Conservation (phyloP, 1,284 basidiomycete genomes). For the Moesziomyces aphidis region DNA sequence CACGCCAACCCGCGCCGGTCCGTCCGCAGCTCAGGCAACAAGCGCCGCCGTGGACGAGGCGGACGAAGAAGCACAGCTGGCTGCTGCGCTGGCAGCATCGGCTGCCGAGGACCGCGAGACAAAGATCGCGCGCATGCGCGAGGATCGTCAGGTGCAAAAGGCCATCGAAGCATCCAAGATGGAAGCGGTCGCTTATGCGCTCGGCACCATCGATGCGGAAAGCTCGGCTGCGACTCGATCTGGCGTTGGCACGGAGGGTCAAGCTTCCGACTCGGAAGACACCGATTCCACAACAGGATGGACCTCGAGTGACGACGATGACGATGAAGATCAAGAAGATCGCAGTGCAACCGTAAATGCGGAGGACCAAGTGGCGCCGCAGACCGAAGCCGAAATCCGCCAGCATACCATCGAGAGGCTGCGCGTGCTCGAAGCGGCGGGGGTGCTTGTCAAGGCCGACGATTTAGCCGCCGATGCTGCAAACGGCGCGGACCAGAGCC, state of each 20-base stretch:
- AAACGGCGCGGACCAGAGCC: slow-evolving; percentile 68
- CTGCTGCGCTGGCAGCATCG: slow-evolving; percentile 32
- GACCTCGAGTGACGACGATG: slow-evolving; percentile 71
- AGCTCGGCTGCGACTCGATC: too few species aligned
- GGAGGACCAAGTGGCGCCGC: slow-evolving; percentile 35
- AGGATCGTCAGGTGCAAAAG: slow-evolving; percentile 39
- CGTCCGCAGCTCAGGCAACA: neutral
- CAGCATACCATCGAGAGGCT: slow-evolving; percentile 81
- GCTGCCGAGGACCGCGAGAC: slow-evolving; percentile 17
- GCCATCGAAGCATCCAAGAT: slow-evolving; percentile 51
- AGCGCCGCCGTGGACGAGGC: slow-evolving; percentile 3
- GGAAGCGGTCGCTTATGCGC: slow-evolving; percentile 41
- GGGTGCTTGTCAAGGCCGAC: slow-evolving; percentile 77
- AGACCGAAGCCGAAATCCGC: slow-evolving; percentile 72
- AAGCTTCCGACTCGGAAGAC: slow-evolving; percentile 54
- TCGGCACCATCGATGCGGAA: slow-evolving; percentile 27
- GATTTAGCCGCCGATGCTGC: slow-evolving; percentile 3
- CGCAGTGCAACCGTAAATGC: neutral
- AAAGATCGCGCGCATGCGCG: slow-evolving; percentile 31
- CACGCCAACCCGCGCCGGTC: neutral
- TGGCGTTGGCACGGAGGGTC: neutral
- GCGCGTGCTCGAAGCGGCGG: slow-evolving; percentile 86
- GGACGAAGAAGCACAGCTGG: slow-evolving; percentile 36
- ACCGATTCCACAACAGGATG: slow-evolving; percentile 69
- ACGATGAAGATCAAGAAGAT: slow-evolving; percentile 68